Conservation (phyloP, 148 eudicot genomes). For the Rhododendron kiyosumense region DNA sequence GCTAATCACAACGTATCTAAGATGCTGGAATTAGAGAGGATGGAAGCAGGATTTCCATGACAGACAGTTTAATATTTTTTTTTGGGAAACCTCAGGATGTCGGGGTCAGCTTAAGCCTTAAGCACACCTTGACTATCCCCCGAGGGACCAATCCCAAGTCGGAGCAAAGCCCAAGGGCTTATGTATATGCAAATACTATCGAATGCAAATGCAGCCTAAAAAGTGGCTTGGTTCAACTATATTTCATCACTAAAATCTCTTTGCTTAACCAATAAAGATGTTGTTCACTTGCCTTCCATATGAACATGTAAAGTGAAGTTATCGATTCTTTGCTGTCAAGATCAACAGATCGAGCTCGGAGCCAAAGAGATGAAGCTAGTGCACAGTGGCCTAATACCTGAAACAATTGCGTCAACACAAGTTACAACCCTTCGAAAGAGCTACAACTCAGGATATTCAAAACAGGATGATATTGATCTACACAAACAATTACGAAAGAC, state of each 20-base stretch:
- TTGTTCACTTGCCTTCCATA: constrained; percentile 39
- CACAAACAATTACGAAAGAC: background rate
- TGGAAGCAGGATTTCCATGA: background rate
- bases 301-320: constrained; percentile 43
- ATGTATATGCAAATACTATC: background rate
- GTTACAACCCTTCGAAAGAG: background rate
- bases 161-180: background rate
- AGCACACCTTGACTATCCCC: background rate
- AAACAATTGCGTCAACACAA: background rate
- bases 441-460: background rate
- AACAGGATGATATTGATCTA: background rate
- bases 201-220: background rate
- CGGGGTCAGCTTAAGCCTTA: background rate
- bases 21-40: background rate
- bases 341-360: constrained; percentile 30
- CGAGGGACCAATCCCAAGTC: background rate
- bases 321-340: constrained; percentile 32
- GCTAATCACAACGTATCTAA: background rate
- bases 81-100: background rate
- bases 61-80: background rate
- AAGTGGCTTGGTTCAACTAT: background rate
- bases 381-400: constrained; percentile 40
- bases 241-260: background rate
- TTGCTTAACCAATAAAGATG: background rate
- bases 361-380: constrained; percentile 29